Evolutionary conservation across 225 moss, liverwort and hornwort genomes (phyloP), one percentile per base, ranked within the genome.

Genomic region (Marchantia paleacea): DNA sequence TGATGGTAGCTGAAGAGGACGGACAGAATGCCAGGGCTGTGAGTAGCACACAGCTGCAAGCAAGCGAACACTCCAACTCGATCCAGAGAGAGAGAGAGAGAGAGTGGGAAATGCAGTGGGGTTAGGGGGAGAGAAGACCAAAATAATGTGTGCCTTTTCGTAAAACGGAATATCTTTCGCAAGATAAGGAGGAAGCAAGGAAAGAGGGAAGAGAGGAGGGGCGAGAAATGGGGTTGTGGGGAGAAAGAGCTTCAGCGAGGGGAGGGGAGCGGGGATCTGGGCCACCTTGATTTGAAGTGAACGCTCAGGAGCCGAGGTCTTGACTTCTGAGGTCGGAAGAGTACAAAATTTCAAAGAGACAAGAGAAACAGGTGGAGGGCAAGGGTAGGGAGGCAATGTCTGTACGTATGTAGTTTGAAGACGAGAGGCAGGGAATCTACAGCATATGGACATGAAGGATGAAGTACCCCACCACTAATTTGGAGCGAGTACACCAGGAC

Each of bases 391-490:
- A 31, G n/a, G 30, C 28, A 30, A 31, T 28, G 68, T 68, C 8
- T 29, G 68, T 31, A 68, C 10, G 68, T 68, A 68, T 29, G 62
- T 68, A 68, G 68, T 68, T 68, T 68, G 68, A 68, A 68, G 68
- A 31, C 13, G 68, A 31, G 68, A 15, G 68, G 16, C 5, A 68
- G 25, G 68, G 68, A 68, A 68, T 68, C 68, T 28, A 28, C 28
- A 3, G 68, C 30, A 68, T 68, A 68, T 25, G 68, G 31, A 29
- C 28, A 68, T 11, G 24, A 68, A 30, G 31, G 10, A 65, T 65
- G 25, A 12, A 65, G 65, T 65, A 24, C 68, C 30, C 68, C 68
- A 68, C 68, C 68, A 68, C 30, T 3, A 66, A 6, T 30, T 68
- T 68, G 8, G 25, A 19, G 66, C 7, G 25, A 25, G 25, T 68